A percentile compares a stretch with the other conserved stretches of the same genome.
phyloP scores from a whole-genome alignment of 371 early-diverging fungal genomes.

The Saksenaea vasiformis region DNA sequence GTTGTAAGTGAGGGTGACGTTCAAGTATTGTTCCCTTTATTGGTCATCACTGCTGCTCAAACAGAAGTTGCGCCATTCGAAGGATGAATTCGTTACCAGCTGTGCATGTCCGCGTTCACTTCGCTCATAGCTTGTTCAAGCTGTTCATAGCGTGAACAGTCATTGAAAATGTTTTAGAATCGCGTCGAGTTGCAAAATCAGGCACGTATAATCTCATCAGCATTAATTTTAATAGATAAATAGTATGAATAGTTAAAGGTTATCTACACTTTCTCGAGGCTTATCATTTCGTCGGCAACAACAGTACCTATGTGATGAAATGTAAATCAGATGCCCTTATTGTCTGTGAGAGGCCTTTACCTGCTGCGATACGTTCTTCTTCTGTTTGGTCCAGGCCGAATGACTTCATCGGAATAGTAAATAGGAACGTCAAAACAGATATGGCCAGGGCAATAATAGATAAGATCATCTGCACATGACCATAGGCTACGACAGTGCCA shows the following conservation, averaged over 20 bases:
- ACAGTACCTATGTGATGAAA: background rate
- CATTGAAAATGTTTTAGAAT: too few species aligned
- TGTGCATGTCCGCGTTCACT: too few species aligned
- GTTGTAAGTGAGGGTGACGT: too few species aligned
- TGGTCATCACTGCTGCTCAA: too few species aligned
- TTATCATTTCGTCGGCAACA: background rate
- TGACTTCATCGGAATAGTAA: conserved; percentile 34
- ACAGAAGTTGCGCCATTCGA: too few species aligned
- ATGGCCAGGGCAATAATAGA: conserved; percentile 32
- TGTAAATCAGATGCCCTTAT: background rate
- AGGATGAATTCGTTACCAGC: too few species aligned
- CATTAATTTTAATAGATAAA: background rate
- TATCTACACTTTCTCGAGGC: background rate
- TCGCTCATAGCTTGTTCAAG: too few species aligned
- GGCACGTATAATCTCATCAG: too few species aligned
- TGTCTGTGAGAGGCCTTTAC: background rate
- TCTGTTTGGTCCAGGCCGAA: conserved; percentile 27
- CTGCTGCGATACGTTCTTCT: conserved; percentile 1
- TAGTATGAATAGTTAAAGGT: background rate
- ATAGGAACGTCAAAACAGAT: conserved; percentile 23
- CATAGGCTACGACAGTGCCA: conserved; percentile 29
- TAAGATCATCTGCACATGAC: conserved; percentile 32
- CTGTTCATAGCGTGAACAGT: too few species aligned
- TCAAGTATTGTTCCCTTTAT: too few species aligned
- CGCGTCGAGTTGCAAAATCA: too few species aligned